Evolutionary conservation across 441 rosid genomes (phyloP).

Genomic region (Eutrema salsugineum): DNA sequence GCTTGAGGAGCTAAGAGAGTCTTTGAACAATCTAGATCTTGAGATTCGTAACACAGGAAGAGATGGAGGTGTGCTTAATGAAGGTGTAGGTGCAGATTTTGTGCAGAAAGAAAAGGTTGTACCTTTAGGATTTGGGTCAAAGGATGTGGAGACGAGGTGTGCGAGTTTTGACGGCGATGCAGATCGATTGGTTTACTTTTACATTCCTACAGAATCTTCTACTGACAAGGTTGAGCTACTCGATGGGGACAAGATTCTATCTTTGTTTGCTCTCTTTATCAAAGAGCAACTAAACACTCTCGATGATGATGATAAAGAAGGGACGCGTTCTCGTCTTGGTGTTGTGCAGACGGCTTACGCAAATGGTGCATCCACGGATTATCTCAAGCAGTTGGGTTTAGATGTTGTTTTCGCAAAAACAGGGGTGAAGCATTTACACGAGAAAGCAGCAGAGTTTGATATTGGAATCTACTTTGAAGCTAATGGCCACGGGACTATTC

Average conservation of each 20-base stretch:
- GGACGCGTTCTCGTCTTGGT: constrained; percentile 53
- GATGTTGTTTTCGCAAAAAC: constrained; percentile 75
- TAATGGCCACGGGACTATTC: constrained; percentile 95
- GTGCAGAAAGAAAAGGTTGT: constrained; percentile 91
- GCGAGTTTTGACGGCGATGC: constrained; percentile 99
- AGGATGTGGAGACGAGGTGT: constrained; percentile 72
- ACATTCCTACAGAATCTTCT: constrained; percentile 34
- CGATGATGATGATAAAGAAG: constrained; percentile 26
- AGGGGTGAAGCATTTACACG: constrained; percentile 89
- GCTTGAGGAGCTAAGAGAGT: constrained; percentile 48
- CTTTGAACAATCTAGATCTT: constrained; percentile 45
- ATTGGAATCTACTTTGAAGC: constrained; percentile 96
- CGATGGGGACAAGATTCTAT: constrained; percentile 88
- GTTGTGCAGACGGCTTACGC: constrained; percentile 94
- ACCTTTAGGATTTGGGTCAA: constrained; percentile 61
- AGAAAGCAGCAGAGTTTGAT: constrained; percentile 74
- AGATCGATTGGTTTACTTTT: constrained; percentile 85
- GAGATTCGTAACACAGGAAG: constrained; percentile 76
- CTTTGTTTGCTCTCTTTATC: constrained; percentile 80
- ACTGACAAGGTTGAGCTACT: constrained; percentile 55
- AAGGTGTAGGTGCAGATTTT: constrained; percentile 90
- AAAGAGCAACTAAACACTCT: constrained; percentile 69
- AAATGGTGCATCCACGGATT: constrained; percentile 84
- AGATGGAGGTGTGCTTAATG: constrained; percentile 71
- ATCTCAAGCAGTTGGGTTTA: constrained; percentile 62